Conservation (phyloP, 108 stramenopile genomes). For the Conticribra weissflogii region DNA sequence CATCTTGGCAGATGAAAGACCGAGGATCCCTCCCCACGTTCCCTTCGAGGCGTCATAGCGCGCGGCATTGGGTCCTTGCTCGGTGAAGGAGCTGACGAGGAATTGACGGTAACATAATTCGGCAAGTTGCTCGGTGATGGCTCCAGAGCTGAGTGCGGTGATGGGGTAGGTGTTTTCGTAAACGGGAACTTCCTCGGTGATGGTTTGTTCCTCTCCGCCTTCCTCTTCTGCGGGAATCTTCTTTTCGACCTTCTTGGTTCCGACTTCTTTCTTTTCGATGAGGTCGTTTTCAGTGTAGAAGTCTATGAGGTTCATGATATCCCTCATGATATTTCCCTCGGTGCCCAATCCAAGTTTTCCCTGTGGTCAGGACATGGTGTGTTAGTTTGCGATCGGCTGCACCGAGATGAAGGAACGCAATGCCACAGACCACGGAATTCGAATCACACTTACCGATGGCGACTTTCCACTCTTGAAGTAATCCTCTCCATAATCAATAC, state of each 20-base stretch:
- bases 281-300: slow-evolving; percentile 88
- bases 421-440: too few species aligned
- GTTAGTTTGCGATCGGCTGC: too few species aligned
- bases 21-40: slow-evolving; percentile 86
- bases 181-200: slow-evolving; percentile 65
- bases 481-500: slow-evolving; percentile 85
- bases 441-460: slow-evolving; percentile 61
- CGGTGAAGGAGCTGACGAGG: slow-evolving; percentile 82
- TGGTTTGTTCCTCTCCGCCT: slow-evolving; percentile 59
- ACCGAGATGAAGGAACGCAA: background rate
- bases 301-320: slow-evolving; percentile 87
- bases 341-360: slow-evolving; percentile 83
- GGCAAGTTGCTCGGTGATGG: slow-evolving; percentile 69
- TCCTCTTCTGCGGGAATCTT: slow-evolving; percentile 51
- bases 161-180: slow-evolving; percentile 81
- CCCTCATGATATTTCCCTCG: slow-evolving; percentile 87
- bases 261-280: slow-evolving; percentile 67
- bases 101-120: slow-evolving; percentile 86
- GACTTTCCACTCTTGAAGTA: slow-evolving; percentile 77
- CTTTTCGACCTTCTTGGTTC: slow-evolving; percentile 72
- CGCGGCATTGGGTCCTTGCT: slow-evolving; percentile 69
- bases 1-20: slow-evolving; percentile 73
- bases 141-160: slow-evolving; percentile 69
- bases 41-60: slow-evolving; percentile 72
- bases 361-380: slow-evolving; percentile 21